Evolutionary conservation across 2,329 filamentous ascomycete genomes (phyloP).

Genomic region (Penicillium sp.): DNA sequence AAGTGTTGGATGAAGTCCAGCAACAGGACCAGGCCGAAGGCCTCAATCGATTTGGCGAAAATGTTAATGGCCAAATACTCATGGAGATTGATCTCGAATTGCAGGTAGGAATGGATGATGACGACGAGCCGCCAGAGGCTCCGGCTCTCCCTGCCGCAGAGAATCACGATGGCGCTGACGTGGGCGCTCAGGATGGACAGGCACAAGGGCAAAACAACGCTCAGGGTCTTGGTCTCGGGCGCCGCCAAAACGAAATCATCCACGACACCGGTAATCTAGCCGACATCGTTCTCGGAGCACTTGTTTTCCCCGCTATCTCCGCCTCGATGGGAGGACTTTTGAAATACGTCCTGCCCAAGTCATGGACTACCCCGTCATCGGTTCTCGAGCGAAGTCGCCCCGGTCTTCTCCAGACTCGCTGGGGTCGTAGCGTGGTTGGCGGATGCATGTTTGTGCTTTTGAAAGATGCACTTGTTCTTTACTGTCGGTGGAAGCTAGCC

Average conservation of each 20-base stretch:
- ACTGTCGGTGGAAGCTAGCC: slow-evolving; percentile 53
- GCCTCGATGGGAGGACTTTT: slow-evolving; percentile 75
- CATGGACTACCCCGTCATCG: slow-evolving; percentile 58
- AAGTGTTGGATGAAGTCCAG: slow-evolving; percentile 34
- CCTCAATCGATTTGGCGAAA: slow-evolving; percentile 24
- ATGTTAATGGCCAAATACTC: slow-evolving; percentile 43
- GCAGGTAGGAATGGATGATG: slow-evolving; percentile 50
- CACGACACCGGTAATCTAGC: slow-evolving; percentile 57
- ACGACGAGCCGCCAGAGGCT: slow-evolving; percentile 38
- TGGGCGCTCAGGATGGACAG: slow-evolving; percentile 26
- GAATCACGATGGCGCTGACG: slow-evolving; percentile 23
- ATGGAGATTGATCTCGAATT: slow-evolving; percentile 53
- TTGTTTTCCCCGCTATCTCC: slow-evolving; percentile 80
- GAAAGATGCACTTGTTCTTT: slow-evolving; percentile 65
- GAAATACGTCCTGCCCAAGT: slow-evolving; percentile 63
- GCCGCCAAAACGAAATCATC: slow-evolving; percentile 49
- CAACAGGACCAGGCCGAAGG: slow-evolving; percentile 36
- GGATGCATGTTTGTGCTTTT: slow-evolving; percentile 85
- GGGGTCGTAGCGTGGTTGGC: slow-evolving; percentile 85
- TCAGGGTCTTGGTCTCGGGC: slow-evolving; percentile 31
- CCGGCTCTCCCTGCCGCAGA: slow-evolving; percentile 26
- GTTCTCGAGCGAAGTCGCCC: slow-evolving; percentile 47
- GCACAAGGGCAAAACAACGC: slow-evolving; percentile 26
- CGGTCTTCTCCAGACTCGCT: slow-evolving; percentile 75
- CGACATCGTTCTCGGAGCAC: slow-evolving; percentile 62